Evolutionary conservation across 2,329 filamentous ascomycete genomes (phyloP).

Genomic region (Aspergillus oerlinghausenensis): DNA sequence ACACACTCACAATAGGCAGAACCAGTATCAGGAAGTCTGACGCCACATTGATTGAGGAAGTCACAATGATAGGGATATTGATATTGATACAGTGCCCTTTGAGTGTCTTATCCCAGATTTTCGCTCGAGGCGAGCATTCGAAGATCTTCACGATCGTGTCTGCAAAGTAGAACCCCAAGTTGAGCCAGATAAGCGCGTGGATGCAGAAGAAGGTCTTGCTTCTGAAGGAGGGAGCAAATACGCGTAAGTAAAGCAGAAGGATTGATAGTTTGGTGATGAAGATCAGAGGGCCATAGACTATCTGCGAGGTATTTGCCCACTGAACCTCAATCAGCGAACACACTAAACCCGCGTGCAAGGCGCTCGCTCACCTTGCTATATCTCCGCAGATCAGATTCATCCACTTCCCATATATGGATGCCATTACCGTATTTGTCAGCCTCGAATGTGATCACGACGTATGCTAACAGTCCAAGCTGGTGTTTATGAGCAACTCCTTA

Average conservation of each 20-base stretch:
- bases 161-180: slow-evolving; percentile 21
- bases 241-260: slow-evolving; percentile 22
- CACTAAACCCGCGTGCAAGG: background rate
- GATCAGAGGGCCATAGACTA: slow-evolving; percentile 25
- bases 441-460: slow-evolving; percentile 17
- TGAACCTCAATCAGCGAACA: background rate
- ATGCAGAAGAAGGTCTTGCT: slow-evolving; percentile 18
- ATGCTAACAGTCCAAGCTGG: slow-evolving; percentile 21
- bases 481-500: background rate
- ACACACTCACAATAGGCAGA: slow-evolving; percentile 20
- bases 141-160: slow-evolving; percentile 23
- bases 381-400: slow-evolving; percentile 11
- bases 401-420: slow-evolving; percentile 14
- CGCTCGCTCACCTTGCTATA: slow-evolving; percentile 13
- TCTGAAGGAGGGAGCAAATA: slow-evolving; percentile 18
- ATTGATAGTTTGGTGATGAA: slow-evolving; percentile 27
- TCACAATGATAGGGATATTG: slow-evolving; percentile 17
- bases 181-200: slow-evolving; percentile 20
- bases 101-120: slow-evolving; percentile 17
- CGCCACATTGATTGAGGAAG: slow-evolving; percentile 18
- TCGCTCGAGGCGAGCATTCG: slow-evolving; percentile 20
- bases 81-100: slow-evolving; percentile 22
- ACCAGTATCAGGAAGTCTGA: slow-evolving; percentile 21
- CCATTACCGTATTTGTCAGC: slow-evolving; percentile 19
- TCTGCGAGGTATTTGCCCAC: slow-evolving; percentile 20